Evolutionary conservation across 1,284 basidiomycete species (phyloP), one percentile per base, ranked within the genome.

Genomic region (Sanghuangporus weigelae): DNA sequence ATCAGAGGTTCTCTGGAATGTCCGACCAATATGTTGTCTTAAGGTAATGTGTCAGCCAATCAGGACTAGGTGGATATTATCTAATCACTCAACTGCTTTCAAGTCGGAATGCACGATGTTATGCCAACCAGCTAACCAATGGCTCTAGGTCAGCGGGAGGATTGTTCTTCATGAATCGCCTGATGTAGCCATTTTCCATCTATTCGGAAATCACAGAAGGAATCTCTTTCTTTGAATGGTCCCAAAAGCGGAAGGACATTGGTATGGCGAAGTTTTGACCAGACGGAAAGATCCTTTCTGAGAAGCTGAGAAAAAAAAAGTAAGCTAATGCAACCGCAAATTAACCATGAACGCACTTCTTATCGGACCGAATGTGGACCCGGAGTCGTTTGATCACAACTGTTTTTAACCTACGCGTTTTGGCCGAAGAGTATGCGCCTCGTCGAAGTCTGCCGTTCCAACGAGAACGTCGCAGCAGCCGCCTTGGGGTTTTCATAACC

Each of bases 121-220:
- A 5, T 26, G 42, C 0, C 19, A 40, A n/a, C 7, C 26, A 12
- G 39, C 59, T 44, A 12, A 62, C 63, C 42, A 62, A 26, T 19
- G 7, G 35, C 19, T 23, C 38, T 23, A 19, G 39, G 46, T 51
- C 56, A 49, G 40, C 21, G 7, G 48, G 1, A 44, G 59, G 48
- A 23, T 53, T 61, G 3, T 12, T 12, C 26, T 65, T 58, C 26
- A 62, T 3, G 19, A 44, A 62, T 2, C 14, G 49, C 11, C 7
- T 36, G 14, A 49, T 55, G 2, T 60, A 62, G 6, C 63, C 63
- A 16, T 65, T 62, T 16, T 58, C 55, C 26, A 65, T 65, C 63
- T 60, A 65, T 55, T 65, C 60, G 5, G 63, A 62, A 42, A 65
- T 48, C 11, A 65, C 14, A 40, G 56, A 59, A 16, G 63, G 63